Evolutionary conservation across 2,329 filamentous ascomycete species (phyloP).

Genomic region (Ophiocordyceps robertsii): DNA sequence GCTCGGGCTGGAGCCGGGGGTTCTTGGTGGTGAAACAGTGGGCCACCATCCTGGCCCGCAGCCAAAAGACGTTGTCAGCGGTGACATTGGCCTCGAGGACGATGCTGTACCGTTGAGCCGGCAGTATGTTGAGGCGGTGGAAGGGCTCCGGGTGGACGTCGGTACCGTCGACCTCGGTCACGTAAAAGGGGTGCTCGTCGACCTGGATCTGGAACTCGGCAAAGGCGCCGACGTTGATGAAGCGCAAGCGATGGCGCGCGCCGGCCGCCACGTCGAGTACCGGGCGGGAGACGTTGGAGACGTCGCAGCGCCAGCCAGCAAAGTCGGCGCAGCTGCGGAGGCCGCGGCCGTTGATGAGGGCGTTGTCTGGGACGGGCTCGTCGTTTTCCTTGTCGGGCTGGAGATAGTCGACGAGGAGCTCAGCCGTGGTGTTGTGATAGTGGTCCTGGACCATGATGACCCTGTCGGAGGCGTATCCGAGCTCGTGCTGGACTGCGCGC

Average conservation of each 20-base stretch:
- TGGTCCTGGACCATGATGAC: slow-evolving; percentile 59
- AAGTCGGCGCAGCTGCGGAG: slow-evolving; percentile 21
- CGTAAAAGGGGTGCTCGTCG: slow-evolving; percentile 49
- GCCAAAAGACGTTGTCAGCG: slow-evolving; percentile 42
- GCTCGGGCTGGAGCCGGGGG: slow-evolving; percentile 14
- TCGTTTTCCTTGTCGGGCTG: slow-evolving; percentile 38
- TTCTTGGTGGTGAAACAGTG: slow-evolving; percentile 24
- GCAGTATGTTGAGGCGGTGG: slow-evolving; percentile 49
- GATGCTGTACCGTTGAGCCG: slow-evolving; percentile 59
- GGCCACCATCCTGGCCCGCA: slow-evolving; percentile 38
- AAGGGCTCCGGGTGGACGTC: slow-evolving; percentile 46
- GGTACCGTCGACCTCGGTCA: slow-evolving; percentile 60
- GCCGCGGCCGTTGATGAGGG: slow-evolving; percentile 45
- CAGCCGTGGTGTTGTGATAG: slow-evolving; percentile 47
- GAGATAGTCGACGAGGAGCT: slow-evolving; percentile 41
- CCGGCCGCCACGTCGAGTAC: slow-evolving; percentile 34
- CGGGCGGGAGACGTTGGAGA: slow-evolving; percentile 20
- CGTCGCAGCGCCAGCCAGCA: slow-evolving; percentile 29
- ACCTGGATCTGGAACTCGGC: slow-evolving; percentile 60
- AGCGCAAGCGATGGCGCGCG: slow-evolving; percentile 49
- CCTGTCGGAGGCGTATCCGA: slow-evolving; percentile 31
- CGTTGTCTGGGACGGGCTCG: slow-evolving; percentile 53
- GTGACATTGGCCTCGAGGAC: slow-evolving; percentile 47
- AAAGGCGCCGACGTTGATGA: slow-evolving; percentile 59
- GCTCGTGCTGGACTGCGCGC: slow-evolving; percentile 8